Conservation (phyloP, 805 yeast species). For the Maudiozyma serrabonitensis region DNA sequence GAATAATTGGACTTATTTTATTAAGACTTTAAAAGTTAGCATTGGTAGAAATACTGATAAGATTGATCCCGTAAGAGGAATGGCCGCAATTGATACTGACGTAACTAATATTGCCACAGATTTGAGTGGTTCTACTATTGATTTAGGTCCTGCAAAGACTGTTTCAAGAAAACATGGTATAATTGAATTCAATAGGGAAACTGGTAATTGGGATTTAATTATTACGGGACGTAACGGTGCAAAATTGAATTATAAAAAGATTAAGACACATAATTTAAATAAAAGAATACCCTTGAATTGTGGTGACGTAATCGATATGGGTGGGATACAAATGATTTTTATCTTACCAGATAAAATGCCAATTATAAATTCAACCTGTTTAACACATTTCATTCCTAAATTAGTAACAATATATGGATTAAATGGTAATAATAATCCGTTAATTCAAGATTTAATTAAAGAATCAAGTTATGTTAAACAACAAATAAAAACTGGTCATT, state of each 20-base stretch:
- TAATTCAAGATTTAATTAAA: slow-evolving; percentile 7
- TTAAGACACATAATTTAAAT: slow-evolving; percentile 35
- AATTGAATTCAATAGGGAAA: slow-evolving; percentile 62
- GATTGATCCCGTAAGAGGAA: background rate
- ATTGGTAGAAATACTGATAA: slow-evolving; percentile 73
- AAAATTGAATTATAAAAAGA: slow-evolving; percentile 59
- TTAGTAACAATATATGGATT: slow-evolving; percentile 19
- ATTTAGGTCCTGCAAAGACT: slow-evolving; percentile 91
- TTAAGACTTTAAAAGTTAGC: slow-evolving; percentile 58
- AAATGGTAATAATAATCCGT: slow-evolving; percentile 13
- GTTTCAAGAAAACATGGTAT: slow-evolving; percentile 89
- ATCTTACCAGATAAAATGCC: slow-evolving; percentile 85
- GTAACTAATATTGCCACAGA: background rate
- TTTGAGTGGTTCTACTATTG: slow-evolving; percentile 41
- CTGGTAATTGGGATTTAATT: slow-evolving; percentile 74
- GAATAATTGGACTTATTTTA: slow-evolving; percentile 84
- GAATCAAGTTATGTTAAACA: slow-evolving; percentile 7
- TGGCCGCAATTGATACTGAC: background rate
- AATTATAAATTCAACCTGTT: slow-evolving; percentile 36
- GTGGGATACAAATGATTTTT: slow-evolving; percentile 98
- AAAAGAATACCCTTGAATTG: slow-evolving; percentile 51
- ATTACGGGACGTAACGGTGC: slow-evolving; percentile 90
- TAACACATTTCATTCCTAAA: slow-evolving; percentile 28
- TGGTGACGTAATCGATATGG: slow-evolving; percentile 85
- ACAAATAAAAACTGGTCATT: background rate